These are phyloP conservation scores for Tylopilus orsonianus DNA, from an alignment of 1,284 basidiomycete species.

Conservation along the genomic window DNA sequence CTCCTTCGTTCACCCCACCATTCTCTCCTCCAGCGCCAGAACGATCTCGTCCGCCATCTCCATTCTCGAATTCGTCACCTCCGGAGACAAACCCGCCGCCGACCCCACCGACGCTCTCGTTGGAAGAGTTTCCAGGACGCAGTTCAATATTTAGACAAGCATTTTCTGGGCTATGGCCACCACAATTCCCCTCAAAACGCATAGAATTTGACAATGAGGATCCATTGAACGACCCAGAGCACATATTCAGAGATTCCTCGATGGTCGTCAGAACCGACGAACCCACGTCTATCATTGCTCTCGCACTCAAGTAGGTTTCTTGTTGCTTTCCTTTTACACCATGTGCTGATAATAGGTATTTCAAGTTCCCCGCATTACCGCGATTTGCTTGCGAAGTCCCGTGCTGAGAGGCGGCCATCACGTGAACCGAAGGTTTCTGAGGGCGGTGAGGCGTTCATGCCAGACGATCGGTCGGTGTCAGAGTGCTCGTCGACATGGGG, in stretches of 20 bases:
- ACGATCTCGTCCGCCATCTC: slow-evolving; percentile 53
- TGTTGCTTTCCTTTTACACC: neutral
- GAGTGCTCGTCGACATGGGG: slow-evolving; percentile 85
- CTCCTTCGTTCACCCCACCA: slow-evolving; percentile 27
- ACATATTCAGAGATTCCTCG: slow-evolving; percentile 92
- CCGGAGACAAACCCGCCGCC: slow-evolving; percentile 41
- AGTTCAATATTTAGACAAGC: slow-evolving; percentile 80
- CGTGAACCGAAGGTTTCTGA: slow-evolving; percentile 68
- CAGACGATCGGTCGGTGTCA: slow-evolving; percentile 76
- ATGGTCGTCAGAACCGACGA: slow-evolving; percentile 98
- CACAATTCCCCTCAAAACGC: slow-evolving; percentile 47
- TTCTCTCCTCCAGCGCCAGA: slow-evolving; percentile 34
- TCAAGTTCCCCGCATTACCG: slow-evolving; percentile 83
- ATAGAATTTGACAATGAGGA: slow-evolving; percentile 60
- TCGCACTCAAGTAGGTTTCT: slow-evolving; percentile 77
- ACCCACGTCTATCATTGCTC: slow-evolving; percentile 96
- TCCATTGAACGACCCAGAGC: slow-evolving; percentile 75
- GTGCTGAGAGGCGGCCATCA: slow-evolving; percentile 68
- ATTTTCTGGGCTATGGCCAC: slow-evolving; percentile 75
- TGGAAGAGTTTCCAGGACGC: slow-evolving; percentile 56
- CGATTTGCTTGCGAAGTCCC: slow-evolving; percentile 77
- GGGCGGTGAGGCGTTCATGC: slow-evolving; percentile 80
- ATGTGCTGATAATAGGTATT: slow-evolving; percentile 5
- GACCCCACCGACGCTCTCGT: slow-evolving; percentile 55
- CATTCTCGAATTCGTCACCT: slow-evolving; percentile 45